Base-by-base conservation (phyloP, 2,329 filamentous ascomycete species). In the Trichoderma harzianum region DNA sequence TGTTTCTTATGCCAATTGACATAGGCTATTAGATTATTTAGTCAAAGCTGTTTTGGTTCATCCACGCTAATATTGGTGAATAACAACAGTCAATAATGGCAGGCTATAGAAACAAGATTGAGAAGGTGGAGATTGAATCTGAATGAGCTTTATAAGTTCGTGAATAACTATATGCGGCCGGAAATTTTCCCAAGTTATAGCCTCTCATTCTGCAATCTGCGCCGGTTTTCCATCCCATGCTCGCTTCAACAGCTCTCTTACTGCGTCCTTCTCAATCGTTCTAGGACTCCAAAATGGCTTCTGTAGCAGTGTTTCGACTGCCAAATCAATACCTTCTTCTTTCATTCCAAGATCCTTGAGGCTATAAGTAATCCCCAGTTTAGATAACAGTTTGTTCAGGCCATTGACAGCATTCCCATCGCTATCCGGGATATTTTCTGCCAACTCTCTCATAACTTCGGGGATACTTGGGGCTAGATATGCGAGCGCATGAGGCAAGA, bases 281-380 rank as follows among this genome's bases (percentile, higher is more conserved):
- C 88, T 80, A 0, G 89, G 89, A 75, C 90, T 91, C 81, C 85
- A 87, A 76, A 90, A 91, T 12, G 86, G 84, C 74, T 88, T 89
- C 36, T 81, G 81, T 5, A 89, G 82, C 10, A 88, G 88, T 76
- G 90, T 86, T 72, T 89, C 86, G 3, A 86, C 87, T 2, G 87
- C 88, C 78, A 85, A 86, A 58, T 88, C 87, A n/a, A 91, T 82
- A 76, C 89, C 86, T 36, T 85, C 84, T 75, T 90, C 88, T 78
- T 86, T 86, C 84, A 91, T 86, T 0, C 89, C 88, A 75, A 85
- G 86, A 5, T 85, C 84, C 77, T 85, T 86, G 74, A 89, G 2
- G 82, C 85, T 65, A 84, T 82, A 79, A 86, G 85, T 11, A 10
- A 90, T 87, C 68, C 83, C 82, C 34, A 90, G 75, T 75, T 85